Conservation (phyloP, 148 eudicot genomes). For the Persicaria tinctoria region DNA sequence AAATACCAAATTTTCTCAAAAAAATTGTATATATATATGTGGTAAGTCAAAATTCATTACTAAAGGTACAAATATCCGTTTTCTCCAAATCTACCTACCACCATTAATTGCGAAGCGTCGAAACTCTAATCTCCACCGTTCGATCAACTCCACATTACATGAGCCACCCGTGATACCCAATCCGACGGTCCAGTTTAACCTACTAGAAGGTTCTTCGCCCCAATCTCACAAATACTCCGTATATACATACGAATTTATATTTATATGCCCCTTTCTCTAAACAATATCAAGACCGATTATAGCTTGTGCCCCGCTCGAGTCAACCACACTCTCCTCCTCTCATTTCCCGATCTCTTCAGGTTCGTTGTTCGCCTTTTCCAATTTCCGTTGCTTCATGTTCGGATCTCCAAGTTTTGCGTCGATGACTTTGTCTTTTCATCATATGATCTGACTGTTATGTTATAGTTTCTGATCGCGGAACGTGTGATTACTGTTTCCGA, state of each 20-base stretch:
- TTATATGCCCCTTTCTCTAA: not conserved
- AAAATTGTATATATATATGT: no score
- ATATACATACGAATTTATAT: not conserved
- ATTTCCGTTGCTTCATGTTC: not conserved
- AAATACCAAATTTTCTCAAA: no score
- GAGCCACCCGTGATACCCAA: not conserved
- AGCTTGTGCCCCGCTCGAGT: slow-evolving; percentile 11
- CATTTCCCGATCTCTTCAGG: slow-evolving; percentile 1
- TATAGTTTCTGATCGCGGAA: not conserved
- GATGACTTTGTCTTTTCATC: not conserved
- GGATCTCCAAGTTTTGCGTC: not conserved
- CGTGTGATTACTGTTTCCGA: not conserved
- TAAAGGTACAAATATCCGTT: not conserved
- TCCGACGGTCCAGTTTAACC: not conserved
- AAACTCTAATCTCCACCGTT: slow-evolving; percentile 7
- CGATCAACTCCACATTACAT: not conserved
- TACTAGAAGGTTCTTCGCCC: slow-evolving; percentile 4
- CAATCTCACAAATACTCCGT: not conserved
- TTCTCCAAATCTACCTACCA: not conserved
- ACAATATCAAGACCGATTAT: not conserved
- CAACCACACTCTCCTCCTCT: slow-evolving; percentile 1
- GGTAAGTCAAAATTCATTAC: not conserved
- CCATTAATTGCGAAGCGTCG: not conserved
- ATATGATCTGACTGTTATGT: not conserved
- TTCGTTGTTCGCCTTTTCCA: not conserved